A percentile compares a stretch with the other conserved stretches of the same genome.
Evolutionary conservation across 1,284 basidiomycete species (phyloP).

Genomic region (Ustilago cynodontis): DNA sequence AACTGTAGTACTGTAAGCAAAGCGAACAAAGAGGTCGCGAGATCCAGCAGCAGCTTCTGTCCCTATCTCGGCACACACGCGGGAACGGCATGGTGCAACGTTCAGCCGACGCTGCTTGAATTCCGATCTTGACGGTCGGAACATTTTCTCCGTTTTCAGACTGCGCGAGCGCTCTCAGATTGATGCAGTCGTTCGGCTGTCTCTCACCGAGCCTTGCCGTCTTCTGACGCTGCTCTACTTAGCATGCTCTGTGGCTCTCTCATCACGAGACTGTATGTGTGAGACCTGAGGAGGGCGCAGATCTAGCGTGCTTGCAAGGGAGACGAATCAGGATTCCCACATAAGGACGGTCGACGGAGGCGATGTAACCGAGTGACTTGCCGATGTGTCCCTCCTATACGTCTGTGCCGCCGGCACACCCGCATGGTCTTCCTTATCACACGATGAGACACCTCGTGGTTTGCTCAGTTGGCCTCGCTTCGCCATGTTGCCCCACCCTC

Average conservation of each 20-base stretch:
- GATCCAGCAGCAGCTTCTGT: too few relatives aligned
- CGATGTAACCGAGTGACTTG: background rate
- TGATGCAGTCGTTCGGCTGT: background rate
- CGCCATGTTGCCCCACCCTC: background rate
- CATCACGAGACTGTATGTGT: background rate
- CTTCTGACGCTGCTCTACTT: background rate
- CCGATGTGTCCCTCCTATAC: background rate
- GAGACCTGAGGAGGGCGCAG: background rate
- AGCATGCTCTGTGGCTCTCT: too few relatives aligned
- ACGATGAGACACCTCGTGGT: background rate
- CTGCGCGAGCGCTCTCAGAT: background rate
- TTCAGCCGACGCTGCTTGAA: background rate
- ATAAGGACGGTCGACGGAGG: background rate
- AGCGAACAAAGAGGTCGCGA: too few relatives aligned
- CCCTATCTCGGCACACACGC: background rate
- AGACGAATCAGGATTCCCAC: background rate
- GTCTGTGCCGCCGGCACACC: constrained; percentile 7
- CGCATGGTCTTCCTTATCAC: constrained; percentile 8
- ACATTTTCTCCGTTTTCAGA: background rate
- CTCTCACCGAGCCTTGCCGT: constrained; percentile 2
- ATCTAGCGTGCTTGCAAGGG: background rate
- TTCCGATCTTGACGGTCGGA: constrained; percentile 6
- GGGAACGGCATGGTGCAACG: background rate
- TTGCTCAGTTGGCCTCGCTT: constrained; percentile 6
- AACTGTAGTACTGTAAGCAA: too few relatives aligned